Evolutionary conservation across 345 rosid species (phyloP).

Genomic region (Abelmoschus esculentus): DNA sequence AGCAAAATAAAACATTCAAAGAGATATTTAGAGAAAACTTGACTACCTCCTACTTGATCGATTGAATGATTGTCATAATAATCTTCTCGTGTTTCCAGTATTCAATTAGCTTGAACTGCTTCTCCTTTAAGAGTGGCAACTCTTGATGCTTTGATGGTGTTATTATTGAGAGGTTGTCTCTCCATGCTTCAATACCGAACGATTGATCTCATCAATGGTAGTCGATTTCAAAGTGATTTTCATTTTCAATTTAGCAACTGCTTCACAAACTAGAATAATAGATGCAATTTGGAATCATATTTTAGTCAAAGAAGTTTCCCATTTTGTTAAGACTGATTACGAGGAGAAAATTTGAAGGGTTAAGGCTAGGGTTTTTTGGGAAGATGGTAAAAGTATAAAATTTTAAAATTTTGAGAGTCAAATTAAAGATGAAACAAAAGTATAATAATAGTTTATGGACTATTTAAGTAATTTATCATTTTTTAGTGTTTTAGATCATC

Average conservation of each 20-base stretch:
- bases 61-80: conserved; percentile 88
- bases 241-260: conserved; percentile 94
- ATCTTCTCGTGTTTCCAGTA: conserved; percentile 99
- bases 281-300: conserved; percentile 40
- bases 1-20: background rate
- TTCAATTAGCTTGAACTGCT: conserved; percentile 73
- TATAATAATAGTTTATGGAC: no score
- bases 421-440: no score
- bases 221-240: no score
- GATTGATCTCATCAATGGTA: no score
- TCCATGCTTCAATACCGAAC: conserved; percentile 97
- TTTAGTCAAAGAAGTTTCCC: no score
- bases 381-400: no score
- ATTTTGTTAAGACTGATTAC: no score
- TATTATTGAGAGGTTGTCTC: conserved; percentile 83
- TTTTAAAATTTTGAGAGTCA: no score
- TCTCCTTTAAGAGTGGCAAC: conserved; percentile 69
- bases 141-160: conserved; percentile 85
- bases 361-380: no score
- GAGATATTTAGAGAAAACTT: background rate
- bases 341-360: no score
- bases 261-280: conserved; percentile 97
- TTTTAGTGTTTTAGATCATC: no score
- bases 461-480: no score
- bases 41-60: conserved; percentile 86